Percentiles rank a stretch among this genome's conserved stretches.
These are phyloP conservation scores for Malus domestica DNA, from an alignment of 306 rosid species.

Conservation along the genomic window ASM211411v1 NC_041796.1:18407001-18407500, in stretches of 20 bases:
- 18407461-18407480: background rate
- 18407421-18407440: background rate
- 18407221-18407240: conserved; percentile 68
- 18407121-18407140: conserved; percentile 25
- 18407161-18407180: conserved; percentile 71
- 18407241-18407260: conserved; percentile 99
- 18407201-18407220: conserved; percentile 70
- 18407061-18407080: conserved; percentile 67
- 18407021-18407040: conserved; percentile 85
- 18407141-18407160: conserved; percentile 93
- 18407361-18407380: conserved; percentile 2
- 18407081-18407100: background rate
- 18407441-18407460: background rate
- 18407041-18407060: conserved; percentile 82
- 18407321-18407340: background rate
- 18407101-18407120: conserved; percentile 19
- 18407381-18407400: background rate
- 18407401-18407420: background rate
- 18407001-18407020: conserved; percentile 94
- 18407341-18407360: background rate
- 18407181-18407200: conserved; percentile 86
- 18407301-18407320: background rate
- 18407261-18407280: conserved; percentile 32
- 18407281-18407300: background rate
- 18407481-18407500: background rate